phyloP scores from a whole-genome alignment of 2,329 filamentous ascomycete species.

The Neodidymelliopsis sp. region DNA sequence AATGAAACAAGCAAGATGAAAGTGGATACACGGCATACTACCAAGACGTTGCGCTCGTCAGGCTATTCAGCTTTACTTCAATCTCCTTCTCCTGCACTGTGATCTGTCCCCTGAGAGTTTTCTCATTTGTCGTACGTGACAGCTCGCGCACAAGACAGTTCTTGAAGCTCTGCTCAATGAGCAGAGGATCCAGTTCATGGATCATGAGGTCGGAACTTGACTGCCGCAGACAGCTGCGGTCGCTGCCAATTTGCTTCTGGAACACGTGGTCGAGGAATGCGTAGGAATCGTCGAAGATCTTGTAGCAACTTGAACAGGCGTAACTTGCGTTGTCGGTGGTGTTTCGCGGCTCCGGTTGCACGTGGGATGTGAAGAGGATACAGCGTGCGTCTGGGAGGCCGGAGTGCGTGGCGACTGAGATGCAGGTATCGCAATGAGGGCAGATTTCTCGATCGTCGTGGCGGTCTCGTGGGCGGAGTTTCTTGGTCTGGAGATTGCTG shows the following conservation, averaged over 20 bases:
- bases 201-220: conserved; percentile 28
- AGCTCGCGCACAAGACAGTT: conserved; percentile 44
- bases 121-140: conserved; percentile 27
- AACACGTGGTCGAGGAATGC: conserved; percentile 47
- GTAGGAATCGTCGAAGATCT: conserved; percentile 45
- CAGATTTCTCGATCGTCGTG: conserved; percentile 46
- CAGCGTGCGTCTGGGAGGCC: conserved; percentile 40
- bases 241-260: conserved; percentile 44
- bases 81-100: conserved; percentile 25
- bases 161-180: conserved; percentile 42
- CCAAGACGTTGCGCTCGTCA: conserved; percentile 14
- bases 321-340: conserved; percentile 30
- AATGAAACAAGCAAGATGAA: too few species aligned
- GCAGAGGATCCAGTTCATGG: conserved; percentile 29
- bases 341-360: conserved; percentile 9
- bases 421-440: conserved; percentile 39
- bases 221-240: conserved; percentile 37
- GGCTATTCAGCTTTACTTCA: conserved; percentile 5
- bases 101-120: conserved; percentile 20
- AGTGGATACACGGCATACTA: too few species aligned
- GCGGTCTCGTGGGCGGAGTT: conserved; percentile 35
- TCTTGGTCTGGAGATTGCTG: conserved; percentile 36
- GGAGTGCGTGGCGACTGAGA: conserved; percentile 42
- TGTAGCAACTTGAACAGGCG: conserved; percentile 47
- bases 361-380: conserved; percentile 43